Evolutionary conservation across 225 moss, liverwort and hornwort species (phyloP).

Genomic region (Rhytidiadelphus loreus): DNA sequence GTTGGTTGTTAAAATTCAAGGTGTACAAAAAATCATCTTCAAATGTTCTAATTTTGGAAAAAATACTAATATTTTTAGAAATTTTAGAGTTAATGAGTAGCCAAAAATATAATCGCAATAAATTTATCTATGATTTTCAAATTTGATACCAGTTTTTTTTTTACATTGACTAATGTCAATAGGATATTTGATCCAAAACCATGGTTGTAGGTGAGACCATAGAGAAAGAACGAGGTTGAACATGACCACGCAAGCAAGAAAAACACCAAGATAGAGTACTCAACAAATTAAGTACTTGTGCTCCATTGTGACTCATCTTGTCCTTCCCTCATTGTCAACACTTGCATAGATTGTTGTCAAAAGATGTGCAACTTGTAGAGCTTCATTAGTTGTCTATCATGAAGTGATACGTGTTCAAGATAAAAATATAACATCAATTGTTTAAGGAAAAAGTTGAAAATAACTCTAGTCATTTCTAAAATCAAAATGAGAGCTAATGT

Average conservation of each 20-base stretch:
- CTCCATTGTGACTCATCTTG: rapidly evolving
- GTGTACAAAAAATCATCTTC: no score
- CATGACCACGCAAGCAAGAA: rapidly evolving
- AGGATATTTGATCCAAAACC: no score
- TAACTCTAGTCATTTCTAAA: not conserved
- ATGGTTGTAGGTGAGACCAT: not conserved
- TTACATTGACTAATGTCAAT: rapidly evolving
- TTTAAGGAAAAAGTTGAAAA: no score
- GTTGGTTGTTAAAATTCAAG: not conserved
- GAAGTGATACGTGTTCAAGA: not conserved
- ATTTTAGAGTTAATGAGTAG: no score
- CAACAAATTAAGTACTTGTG: rapidly evolving
- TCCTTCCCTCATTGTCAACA: rapidly evolving
- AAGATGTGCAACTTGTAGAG: not conserved
- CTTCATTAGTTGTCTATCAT: rapidly evolving
- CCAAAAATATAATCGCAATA: not conserved
- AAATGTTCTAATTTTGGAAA: not conserved
- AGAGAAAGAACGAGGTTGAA: not conserved
- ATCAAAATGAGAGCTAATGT: no score
- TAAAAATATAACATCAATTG: not conserved
- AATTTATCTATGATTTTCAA: not conserved
- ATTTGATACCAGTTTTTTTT: no score
- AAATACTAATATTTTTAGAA: no score
- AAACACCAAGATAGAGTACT: not conserved
- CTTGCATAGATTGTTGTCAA: not conserved